Evolutionary conservation across 441 rosid genomes (phyloP), one percentile per base, ranked within the genome.

Genomic region (Pelargonium australe): DNA sequence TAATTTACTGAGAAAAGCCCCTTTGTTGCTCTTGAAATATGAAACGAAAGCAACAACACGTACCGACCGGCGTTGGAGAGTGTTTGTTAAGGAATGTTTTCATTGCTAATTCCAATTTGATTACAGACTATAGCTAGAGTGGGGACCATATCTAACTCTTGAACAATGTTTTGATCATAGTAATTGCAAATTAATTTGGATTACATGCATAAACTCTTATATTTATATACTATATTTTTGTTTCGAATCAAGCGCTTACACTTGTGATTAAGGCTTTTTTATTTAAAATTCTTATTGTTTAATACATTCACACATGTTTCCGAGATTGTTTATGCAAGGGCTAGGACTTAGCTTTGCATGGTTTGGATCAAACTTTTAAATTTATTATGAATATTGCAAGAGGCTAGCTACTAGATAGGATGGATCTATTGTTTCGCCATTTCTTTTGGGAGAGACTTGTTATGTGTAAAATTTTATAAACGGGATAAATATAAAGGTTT

Each of bases 11-110:
- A 73, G 17, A 60, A 71, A 47, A 70, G 73, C 79, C 34, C 34
- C 34, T 31, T 31, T 31, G 65, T 67, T 76, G 57, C 75, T 70
- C 73, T 81, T 73, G 80, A 74, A 67, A 79, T 31, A 16, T 31
- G 73, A 69, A 61, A 47, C 63, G 80, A 76, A 76, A 80, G 51
- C 74, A 70, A 66, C 41, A 80, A 76, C 60, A n/a, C n/a, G n/a
- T n/a, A 70, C 78, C 76, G 78, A 78, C 76, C 72, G 51, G 17
- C 28, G 71, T 13, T 80, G 80, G 84, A 65, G 74, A 71, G 72
- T 71, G 77, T 72, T 72, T 70, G 69, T 72, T 77, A 75, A 49
- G 81, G 85, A 84, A 84, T 81, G 87, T 84, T 76, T 78, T 67
- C 23, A 72, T 25, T 68, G 77, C 67, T 63, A 65, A 70, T 45